Evolutionary conservation across 345 rosid species (phyloP), one percentile per base, ranked within the genome.

Genomic region (Eucalyptus tenuipes): DNA sequence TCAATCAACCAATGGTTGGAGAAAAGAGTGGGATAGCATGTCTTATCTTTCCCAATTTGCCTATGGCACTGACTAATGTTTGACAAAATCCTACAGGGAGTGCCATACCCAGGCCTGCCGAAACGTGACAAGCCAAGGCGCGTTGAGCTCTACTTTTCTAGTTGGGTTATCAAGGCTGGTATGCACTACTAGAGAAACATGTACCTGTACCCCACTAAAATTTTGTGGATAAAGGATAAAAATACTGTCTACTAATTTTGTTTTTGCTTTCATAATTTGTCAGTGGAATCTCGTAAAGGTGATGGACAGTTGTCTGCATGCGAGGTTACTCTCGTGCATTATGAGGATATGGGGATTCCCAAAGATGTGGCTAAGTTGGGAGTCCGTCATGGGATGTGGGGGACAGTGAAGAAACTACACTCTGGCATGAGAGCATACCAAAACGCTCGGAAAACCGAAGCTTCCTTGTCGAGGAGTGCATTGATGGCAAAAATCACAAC

Each of bases 291-390:
- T 7, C 94, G 94, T 9, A 97, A 93, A 92, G 95, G 98, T 88
- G 99, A 97, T 89, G 99, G 99, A 86, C 97, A 94, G 86, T 57
- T 89, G 45, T 79, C 98, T 57, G 99, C 99, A 11, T 97, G 99
- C 88, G 99, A 97, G 93, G 99, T 98, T 20, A 91, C 93, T 48
- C 97, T 98, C 31, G 93, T 98, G 53, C 99, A 98, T 90, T 93
- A 92, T 9, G 99, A 98, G 92, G 99, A 98, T 92, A 96, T 98
- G 99, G 99, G 99, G 48, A 97, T 98, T 90, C 99, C 99, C 40
- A 96, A 94, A 94, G 99, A 98, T 20, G 99, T 98, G 61, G 99
- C 99, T 4, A 98, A 97, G 93, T 85, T 98, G 92, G 99, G 97
- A 49, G 91, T 98, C 68, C 96, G 99, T 18, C 99, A 95, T 88